Conservation (phyloP, 176 grass and related monocot species). For the Triticum dicoccoides region DNA sequence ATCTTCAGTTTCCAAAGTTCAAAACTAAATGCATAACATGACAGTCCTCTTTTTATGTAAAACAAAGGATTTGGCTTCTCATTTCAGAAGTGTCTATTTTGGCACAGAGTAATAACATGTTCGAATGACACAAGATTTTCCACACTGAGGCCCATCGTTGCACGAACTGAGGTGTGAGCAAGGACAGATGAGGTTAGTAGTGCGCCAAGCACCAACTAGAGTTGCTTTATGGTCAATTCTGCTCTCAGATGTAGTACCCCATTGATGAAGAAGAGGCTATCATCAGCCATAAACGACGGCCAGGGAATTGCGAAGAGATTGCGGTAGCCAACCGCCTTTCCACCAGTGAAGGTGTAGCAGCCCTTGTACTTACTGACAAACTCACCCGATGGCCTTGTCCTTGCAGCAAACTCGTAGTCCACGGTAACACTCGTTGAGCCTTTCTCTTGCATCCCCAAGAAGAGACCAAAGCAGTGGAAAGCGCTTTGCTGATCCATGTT, state of each 20-base stretch:
- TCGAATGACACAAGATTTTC: slow-evolving; percentile 15
- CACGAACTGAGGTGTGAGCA: background rate
- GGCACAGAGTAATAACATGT: slow-evolving; percentile 17
- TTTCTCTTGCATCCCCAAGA: slow-evolving; percentile 99
- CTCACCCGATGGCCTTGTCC: slow-evolving; percentile 68
- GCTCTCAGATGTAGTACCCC: slow-evolving; percentile 86
- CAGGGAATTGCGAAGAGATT: slow-evolving; percentile 94
- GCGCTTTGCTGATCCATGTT: slow-evolving; percentile 82
- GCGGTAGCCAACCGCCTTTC: slow-evolving; percentile 87
- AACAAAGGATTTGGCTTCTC: background rate
- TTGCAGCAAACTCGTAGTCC: slow-evolving; percentile 93
- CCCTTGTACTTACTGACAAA: slow-evolving; percentile 97
- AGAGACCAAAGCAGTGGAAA: slow-evolving; percentile 89
- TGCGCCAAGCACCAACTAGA: slow-evolving; percentile 28
- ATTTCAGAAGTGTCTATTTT: slow-evolving; percentile 33
- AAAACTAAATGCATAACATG: background rate
- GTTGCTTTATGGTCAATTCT: slow-evolving; percentile 84
- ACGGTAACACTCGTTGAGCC: slow-evolving; percentile 86
- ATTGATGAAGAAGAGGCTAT: slow-evolving; percentile 90
- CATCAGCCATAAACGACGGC: slow-evolving; percentile 87
- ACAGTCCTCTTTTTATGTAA: slow-evolving; percentile 13
- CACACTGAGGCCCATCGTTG: background rate
- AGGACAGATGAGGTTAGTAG: background rate
- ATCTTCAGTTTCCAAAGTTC: slow-evolving; percentile 21
- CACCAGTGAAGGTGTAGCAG: slow-evolving; percentile 89